Conservation (phyloP, 768 basidiomycete genomes). For the Tylopilus subfusipes region DNA sequence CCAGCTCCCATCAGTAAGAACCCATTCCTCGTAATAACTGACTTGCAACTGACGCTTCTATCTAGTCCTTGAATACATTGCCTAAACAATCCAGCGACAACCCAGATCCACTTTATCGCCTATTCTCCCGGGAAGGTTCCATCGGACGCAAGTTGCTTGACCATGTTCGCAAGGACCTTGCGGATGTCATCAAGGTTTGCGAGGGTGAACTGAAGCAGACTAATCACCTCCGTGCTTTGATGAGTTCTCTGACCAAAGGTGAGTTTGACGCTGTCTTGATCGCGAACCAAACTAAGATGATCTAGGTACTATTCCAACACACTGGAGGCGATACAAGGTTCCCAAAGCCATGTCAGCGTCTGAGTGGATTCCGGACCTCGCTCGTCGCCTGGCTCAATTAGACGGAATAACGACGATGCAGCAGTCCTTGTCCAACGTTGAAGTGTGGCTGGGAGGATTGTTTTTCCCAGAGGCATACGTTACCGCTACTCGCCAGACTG, state of each 20-base stretch:
- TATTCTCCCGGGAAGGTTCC: conserved; percentile 84
- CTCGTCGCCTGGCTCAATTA: conserved; percentile 78
- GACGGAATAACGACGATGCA: conserved; percentile 53
- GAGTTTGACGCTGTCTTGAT: conserved; percentile 8
- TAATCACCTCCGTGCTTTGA: conserved; percentile 88
- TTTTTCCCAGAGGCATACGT: conserved; percentile 98
- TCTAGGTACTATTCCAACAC: conserved; percentile 78
- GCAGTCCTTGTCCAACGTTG: conserved; percentile 61
- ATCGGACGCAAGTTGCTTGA: conserved; percentile 78
- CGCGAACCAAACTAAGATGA: conserved; percentile 10
- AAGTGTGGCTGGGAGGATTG: conserved; percentile 90
- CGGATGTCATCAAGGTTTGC: conserved; percentile 79
- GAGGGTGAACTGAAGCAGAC: conserved; percentile 90
- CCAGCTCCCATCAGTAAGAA: conserved; percentile 67
- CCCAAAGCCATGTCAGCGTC: conserved; percentile 76
- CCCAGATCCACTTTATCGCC: conserved; percentile 80
- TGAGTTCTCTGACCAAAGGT: conserved; percentile 91
- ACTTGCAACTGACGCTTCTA: conserved; percentile 9
- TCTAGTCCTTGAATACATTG: conserved; percentile 61
- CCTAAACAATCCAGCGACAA: conserved; percentile 65
- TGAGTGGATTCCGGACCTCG: conserved; percentile 82
- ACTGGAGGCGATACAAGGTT: conserved; percentile 91
- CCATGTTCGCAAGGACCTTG: conserved; percentile 77
- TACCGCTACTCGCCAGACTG: conserved; percentile 93
- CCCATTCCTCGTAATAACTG: not conserved